These are phyloP conservation scores for Myxozyma geophila DNA, from an alignment of 805 yeast genomes.

Conservation along the genomic window DNA sequence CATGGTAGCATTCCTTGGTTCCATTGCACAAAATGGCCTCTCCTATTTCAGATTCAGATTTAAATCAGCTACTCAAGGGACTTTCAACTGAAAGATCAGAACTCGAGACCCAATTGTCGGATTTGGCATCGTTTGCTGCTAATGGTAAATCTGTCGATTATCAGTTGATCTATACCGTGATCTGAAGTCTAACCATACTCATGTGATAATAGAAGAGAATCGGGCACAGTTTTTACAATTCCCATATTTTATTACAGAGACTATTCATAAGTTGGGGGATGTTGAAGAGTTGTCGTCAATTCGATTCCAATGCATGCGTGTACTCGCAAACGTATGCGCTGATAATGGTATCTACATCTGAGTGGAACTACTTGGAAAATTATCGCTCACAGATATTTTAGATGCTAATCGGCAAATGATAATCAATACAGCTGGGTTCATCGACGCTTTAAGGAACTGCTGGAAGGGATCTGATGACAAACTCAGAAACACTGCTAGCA, in stretches of 20 bases:
- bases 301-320: constrained; percentile 21
- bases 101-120: constrained; percentile 7
- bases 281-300: background rate
- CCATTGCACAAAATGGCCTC: too few species aligned
- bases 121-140: constrained; percentile 14
- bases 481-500: constrained; percentile 6
- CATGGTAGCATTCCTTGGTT: too few species aligned
- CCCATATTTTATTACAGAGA: background rate
- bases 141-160: background rate
- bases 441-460: background rate
- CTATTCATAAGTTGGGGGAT: background rate
- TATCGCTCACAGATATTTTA: background rate
- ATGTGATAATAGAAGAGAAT: background rate
- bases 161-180: background rate
- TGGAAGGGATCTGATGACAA: constrained; percentile 1
- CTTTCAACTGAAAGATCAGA: background rate
- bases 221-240: background rate
- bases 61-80: too few species aligned
- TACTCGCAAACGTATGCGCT: constrained; percentile 20
- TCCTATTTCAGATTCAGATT: too few species aligned
- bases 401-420: constrained; percentile 4
- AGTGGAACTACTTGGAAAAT: background rate
- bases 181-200: background rate
- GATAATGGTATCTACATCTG: constrained; percentile 8
- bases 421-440: background rate